phyloP scores from a whole-genome alignment of 768 basidiomycete species.

The Termitomyces sp. region DNA sequence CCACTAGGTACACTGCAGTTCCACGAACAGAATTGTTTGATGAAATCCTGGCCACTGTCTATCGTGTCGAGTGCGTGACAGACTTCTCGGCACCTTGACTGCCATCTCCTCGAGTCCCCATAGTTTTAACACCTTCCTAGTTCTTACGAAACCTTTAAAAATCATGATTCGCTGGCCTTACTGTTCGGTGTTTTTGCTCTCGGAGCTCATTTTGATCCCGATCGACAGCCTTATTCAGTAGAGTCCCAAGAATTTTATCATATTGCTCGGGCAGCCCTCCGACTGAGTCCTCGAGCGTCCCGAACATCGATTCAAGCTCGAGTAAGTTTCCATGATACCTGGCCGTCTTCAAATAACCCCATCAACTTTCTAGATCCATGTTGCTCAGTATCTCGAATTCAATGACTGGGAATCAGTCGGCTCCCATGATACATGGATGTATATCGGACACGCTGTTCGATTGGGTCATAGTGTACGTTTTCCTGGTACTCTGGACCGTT shows the following conservation, averaged over 20 bases:
- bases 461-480: conserved; percentile 59
- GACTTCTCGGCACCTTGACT: neutral
- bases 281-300: conserved; percentile 53
- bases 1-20: conserved; percentile 51
- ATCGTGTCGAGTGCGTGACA: conserved; percentile 43
- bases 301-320: conserved; percentile 52
- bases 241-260: conserved; percentile 64
- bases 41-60: conserved; percentile 52
- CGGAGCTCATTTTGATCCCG: conserved; percentile 59
- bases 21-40: conserved; percentile 55
- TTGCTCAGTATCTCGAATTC: conserved; percentile 54
- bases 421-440: conserved; percentile 52
- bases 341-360: neutral
- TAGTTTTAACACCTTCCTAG: conserved; percentile 22
- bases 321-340: conserved; percentile 34
- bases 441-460: conserved; percentile 58
- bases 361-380: conserved; percentile 29
- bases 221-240: conserved; percentile 43
- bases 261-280: conserved; percentile 52
- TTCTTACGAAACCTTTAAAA: conserved; percentile 35
- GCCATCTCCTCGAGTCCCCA: neutral
- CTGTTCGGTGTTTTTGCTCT: conserved; percentile 68
- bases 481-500: neutral
- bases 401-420: conserved; percentile 48
- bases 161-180: conserved; percentile 57